These are phyloP conservation scores for Ilex aquifolium DNA, from an alignment of 257 asterid species.

Conservation along the genomic window DNA sequence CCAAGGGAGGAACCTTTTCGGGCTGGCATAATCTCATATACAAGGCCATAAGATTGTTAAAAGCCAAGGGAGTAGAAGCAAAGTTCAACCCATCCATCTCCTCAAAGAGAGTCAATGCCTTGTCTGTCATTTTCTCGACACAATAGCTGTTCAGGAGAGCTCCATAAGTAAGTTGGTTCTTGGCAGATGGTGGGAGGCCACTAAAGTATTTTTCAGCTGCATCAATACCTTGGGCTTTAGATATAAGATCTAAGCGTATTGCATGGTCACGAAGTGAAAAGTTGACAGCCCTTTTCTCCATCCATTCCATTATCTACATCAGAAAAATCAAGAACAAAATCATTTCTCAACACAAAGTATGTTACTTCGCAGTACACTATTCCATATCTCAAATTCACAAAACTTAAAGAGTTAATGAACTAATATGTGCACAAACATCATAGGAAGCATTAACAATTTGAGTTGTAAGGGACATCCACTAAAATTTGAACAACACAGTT, in stretches of 20 bases:
- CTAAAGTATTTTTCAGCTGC: conserved; percentile 71
- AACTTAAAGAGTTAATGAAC: background rate
- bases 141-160: conserved; percentile 74
- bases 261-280: conserved; percentile 36
- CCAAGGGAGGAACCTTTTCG: conserved; percentile 44
- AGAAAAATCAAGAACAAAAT: conserved; percentile 7
- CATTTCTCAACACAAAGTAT: background rate
- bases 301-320: conserved; percentile 78
- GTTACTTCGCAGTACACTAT: background rate
- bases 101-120: conserved; percentile 44
- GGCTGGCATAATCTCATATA: conserved; percentile 45
- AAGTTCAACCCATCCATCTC: conserved; percentile 46
- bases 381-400: background rate
- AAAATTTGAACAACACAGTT: background rate
- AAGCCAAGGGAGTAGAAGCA: conserved; percentile 33
- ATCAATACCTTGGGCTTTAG: conserved; percentile 51
- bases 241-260: conserved; percentile 50
- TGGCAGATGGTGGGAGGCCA: conserved; percentile 32
- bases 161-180: conserved; percentile 48
- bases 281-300: conserved; percentile 49
- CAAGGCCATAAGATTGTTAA: conserved; percentile 59
- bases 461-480: background rate
- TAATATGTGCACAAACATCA: background rate
- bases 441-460: background rate
- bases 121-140: conserved; percentile 42